phyloP scores from a whole-genome alignment of 371 early-diverging fungal genomes.

The Fennellomyces sp. region DNA sequence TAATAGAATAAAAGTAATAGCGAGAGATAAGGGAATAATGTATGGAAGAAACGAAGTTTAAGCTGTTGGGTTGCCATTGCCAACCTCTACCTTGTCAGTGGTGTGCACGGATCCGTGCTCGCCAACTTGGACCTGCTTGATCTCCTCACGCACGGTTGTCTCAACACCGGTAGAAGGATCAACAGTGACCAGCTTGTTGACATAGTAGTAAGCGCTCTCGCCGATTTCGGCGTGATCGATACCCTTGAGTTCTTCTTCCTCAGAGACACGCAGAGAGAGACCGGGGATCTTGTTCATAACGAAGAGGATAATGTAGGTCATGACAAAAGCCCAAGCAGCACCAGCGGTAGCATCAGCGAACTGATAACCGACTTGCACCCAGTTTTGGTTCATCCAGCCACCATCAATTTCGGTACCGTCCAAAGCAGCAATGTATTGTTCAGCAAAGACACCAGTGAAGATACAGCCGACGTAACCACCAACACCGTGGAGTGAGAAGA shows the following conservation, averaged over 20 bases:
- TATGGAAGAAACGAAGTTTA: too few relatives aligned
- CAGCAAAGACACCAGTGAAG: conserved; percentile 90
- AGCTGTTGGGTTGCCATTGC: not conserved
- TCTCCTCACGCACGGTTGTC: not conserved
- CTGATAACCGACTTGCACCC: conserved; percentile 80
- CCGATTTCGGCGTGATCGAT: conserved; percentile 81
- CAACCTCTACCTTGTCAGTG: not conserved
- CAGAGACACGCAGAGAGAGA: conserved; percentile 69
- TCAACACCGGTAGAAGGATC: conserved; percentile 24
- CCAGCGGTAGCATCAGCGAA: conserved; percentile 76
- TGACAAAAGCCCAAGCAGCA: conserved; percentile 76
- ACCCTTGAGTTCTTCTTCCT: conserved; percentile 70
- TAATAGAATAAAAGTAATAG: not conserved
- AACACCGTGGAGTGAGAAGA: conserved; percentile 85
- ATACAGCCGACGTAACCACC: conserved; percentile 84
- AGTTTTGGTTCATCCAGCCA: conserved; percentile 85
- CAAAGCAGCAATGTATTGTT: conserved; percentile 64
- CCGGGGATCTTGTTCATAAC: conserved; percentile 82
- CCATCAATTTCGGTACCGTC: conserved; percentile 75
- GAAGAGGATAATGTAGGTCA: conserved; percentile 74
- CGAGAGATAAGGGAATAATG: not conserved
- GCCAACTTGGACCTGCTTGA: not conserved
- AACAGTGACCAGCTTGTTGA: conserved; percentile 32
- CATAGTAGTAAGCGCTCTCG: conserved; percentile 65
- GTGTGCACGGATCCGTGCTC: not conserved